Evolutionary conservation across 2,329 filamentous ascomycete genomes (phyloP), one percentile per base, ranked within the genome.

Genomic region (Talaromyces sp.): DNA sequence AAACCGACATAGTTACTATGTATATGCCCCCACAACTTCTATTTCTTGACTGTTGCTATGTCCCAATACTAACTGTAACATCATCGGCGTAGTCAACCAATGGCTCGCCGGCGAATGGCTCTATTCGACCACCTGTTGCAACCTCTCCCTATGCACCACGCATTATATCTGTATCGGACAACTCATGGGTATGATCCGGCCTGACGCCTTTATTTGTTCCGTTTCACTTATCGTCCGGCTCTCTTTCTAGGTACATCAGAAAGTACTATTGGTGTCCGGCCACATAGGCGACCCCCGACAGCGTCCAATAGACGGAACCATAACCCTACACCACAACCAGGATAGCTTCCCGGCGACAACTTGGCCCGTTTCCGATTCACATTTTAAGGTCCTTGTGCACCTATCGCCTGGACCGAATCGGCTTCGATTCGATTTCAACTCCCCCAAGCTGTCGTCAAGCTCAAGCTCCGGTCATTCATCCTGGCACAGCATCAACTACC

Each of bases 301-400:
- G 61, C 86, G 87, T 73, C 82, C 87, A 61, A 78, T 96, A 66
- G 92, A 97, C 73, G 95, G 95, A 69, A 90, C 81, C 35, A 73
- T 98, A 60, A 92, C 89, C 2, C 86, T 97, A 67, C 89, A 85
- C 72, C 90, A 95, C 72, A 86, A 93, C 70, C 91, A 97, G 76
- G 92, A 96, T 75, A 87, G 82, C 67, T 97, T 97, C 75, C 93
- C 94, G 7, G 82, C 91, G 0, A 90, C 88, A 13, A 85, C 84
- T 70, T 98, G 94, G 93, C 94, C 93, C 1, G 94, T 97, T 11
- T 89, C 84, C 74, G 89, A 92, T 68, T 96, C 91, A 3, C 89
- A 93, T 76, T 98, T 97, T 84, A 98, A 98, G 80, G 90, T 90
- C 5, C 83, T 98, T 35, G 85, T 97, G 10, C 92, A 97, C 76